Base-by-base conservation (phyloP, 2,329 filamentous ascomycete species). In the Chaetomium sp. region DNA sequence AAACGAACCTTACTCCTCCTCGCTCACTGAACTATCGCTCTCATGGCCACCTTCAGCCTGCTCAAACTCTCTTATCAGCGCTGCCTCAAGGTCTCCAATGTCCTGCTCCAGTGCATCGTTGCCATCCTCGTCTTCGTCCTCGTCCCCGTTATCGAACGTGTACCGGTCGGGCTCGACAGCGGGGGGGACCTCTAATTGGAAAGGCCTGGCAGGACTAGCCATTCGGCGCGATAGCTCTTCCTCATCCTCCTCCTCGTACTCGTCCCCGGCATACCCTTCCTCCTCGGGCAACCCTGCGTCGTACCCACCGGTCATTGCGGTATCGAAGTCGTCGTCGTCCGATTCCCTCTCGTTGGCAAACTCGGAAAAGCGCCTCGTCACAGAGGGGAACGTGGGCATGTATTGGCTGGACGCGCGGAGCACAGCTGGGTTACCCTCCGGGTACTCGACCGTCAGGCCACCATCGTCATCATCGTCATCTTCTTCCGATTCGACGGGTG, bases 11-110 rank as follows among this genome's bases (percentile, higher is more conserved):
- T 59, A 89, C 72, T 89, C 87, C 73, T 89, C 87, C 73, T 89
- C 87, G 69, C 87, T 89, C 61, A 89, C 86, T 70, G 87, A 85
- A 69, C 86, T 88, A 74, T 89, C 87, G 69, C 86, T 89, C 74
- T 89, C 86, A 60, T 80, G 77, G 21, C 62, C 65, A 75, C 63
- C 64, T 12, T 64, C 45, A 3, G 60, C 77, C 35, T 69, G 69
- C 60, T 70, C 77, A 42, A 85, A 77, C 47, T 81, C 82, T 8
- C 83, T 83, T 69, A 85, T 84, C 73, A 88, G 78, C 70, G 87
- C 84, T 25, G 82, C 83, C 61, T 84, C 84, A 42, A 87, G 74
- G 12, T 57, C 56, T 21, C 38, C 38, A 51, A 60, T 53, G 21
- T 51, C 57, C 47, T 51, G 35, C 35, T 84, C 84, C 49, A 87